Evolutionary conservation across 768 basidiomycete species (phyloP).

Genomic region (Hygrophoropsis aurantiaca): DNA sequence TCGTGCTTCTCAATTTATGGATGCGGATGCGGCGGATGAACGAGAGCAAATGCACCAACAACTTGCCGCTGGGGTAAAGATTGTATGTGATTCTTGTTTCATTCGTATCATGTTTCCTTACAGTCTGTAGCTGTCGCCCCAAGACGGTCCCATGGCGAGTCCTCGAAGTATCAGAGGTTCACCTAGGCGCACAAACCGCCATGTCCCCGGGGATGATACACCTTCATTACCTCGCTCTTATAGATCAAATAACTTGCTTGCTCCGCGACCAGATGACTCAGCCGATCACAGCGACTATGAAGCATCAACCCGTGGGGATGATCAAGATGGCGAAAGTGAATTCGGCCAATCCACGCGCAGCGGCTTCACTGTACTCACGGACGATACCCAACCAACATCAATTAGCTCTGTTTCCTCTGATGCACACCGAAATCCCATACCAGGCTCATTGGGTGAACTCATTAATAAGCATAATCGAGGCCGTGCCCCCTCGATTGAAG

Average conservation of each 20-base stretch:
- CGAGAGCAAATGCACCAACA: conserved; percentile 88
- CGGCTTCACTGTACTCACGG: conserved; percentile 36
- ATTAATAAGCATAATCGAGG: conserved; percentile 56
- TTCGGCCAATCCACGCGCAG: conserved; percentile 47
- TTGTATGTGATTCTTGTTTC: conserved; percentile 44
- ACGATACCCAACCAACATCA: conserved; percentile 58
- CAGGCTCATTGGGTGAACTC: conserved; percentile 60
- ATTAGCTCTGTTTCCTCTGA: conserved; percentile 46
- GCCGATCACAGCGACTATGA: conserved; percentile 44
- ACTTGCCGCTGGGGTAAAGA: conserved; percentile 68
- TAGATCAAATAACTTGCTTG: conserved; percentile 42
- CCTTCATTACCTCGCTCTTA: conserved; percentile 38
- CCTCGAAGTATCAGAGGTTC: conserved; percentile 71
- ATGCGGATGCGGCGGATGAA: conserved; percentile 81
- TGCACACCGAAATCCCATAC: conserved; percentile 32
- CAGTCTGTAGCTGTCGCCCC: conserved; percentile 55
- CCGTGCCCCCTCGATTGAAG: conserved; percentile 37
- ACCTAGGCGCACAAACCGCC: conserved; percentile 53
- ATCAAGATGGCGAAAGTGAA: conserved; percentile 58
- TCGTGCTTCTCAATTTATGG: conserved; percentile 82
- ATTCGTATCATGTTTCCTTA: conserved; percentile 11
- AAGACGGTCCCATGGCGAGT: conserved; percentile 58
- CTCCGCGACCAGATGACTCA: conserved; percentile 44
- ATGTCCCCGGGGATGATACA: conserved; percentile 34
- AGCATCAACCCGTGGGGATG: conserved; percentile 43